phyloP scores from a whole-genome alignment of 306 rosid species.

The Abrus precatorius region DNA sequence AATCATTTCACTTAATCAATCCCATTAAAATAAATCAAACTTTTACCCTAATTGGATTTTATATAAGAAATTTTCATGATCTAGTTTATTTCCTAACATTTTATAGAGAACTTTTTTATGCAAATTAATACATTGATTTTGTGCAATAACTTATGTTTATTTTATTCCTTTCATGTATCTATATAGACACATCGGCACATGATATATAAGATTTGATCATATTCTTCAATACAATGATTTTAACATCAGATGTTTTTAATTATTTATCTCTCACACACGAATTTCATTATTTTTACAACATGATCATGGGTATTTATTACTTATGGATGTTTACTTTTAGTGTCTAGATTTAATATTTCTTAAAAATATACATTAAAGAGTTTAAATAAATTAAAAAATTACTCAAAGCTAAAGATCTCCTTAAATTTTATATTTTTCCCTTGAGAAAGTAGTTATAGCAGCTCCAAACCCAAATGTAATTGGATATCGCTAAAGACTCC shows the following conservation, averaged over 20 bases:
- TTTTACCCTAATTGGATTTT: too few species aligned
- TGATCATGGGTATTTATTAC: neutral
- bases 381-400: slow-evolving; percentile 11
- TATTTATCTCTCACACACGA: neutral
- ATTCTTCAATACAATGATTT: neutral
- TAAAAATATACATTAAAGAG: neutral
- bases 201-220: neutral
- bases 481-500: slow-evolving; percentile 46
- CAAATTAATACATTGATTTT: neutral
- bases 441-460: slow-evolving; percentile 3
- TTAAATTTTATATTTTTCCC: neutral
- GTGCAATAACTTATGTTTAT: neutral
- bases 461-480: slow-evolving; percentile 43
- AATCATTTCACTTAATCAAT: too few species aligned
- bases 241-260: neutral
- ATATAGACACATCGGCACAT: neutral
- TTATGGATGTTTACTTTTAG: slow-evolving; percentile 19
- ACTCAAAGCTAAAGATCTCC: slow-evolving; percentile 24
- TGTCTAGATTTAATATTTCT: slow-evolving; percentile 10
- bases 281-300: slow-evolving; percentile 14
- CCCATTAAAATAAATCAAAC: neutral
- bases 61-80: neutral
- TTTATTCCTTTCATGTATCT: neutral
- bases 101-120: neutral
- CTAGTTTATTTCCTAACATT: neutral